phyloP scores from a whole-genome alignment of 257 asterid genomes.

The Solanum verrucosum region DNA sequence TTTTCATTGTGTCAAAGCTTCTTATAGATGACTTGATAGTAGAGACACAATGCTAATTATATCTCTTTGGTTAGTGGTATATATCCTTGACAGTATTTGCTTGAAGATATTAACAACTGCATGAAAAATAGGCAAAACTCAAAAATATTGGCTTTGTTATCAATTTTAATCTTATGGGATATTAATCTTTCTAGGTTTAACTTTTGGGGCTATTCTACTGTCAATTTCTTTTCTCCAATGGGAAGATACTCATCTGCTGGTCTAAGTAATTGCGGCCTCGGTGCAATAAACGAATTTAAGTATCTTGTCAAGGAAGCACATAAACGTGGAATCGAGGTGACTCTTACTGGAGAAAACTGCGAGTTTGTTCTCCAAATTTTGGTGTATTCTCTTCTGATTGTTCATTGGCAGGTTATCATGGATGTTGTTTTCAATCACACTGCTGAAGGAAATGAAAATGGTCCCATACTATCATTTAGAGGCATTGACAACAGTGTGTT shows the following conservation, averaged over 20 bases:
- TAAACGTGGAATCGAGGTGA: slow-evolving; percentile 89
- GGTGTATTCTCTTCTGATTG: slow-evolving; percentile 6
- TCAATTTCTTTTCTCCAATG: slow-evolving; percentile 94
- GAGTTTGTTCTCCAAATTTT: slow-evolving; percentile 1
- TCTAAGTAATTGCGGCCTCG: slow-evolving; percentile 43
- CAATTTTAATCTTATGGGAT: slow-evolving; percentile 1
- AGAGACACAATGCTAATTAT: background rate
- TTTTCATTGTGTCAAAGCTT: background rate
- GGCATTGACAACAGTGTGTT: slow-evolving; percentile 89
- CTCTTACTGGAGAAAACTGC: background rate
- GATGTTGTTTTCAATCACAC: slow-evolving; percentile 98
- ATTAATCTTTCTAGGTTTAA: slow-evolving; percentile 52
- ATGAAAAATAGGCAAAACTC: background rate
- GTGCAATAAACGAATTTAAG: slow-evolving; percentile 80
- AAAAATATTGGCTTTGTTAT: background rate
- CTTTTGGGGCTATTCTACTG: slow-evolving; percentile 98
- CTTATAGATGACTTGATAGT: background rate
- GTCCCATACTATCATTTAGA: slow-evolving; percentile 74
- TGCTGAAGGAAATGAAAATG: slow-evolving; percentile 97
- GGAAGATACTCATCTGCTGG: slow-evolving; percentile 79
- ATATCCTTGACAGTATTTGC: background rate
- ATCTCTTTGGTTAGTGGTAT: background rate
- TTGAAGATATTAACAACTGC: background rate
- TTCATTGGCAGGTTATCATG: slow-evolving; percentile 72
- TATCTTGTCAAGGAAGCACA: slow-evolving; percentile 93